These are phyloP conservation scores for Raphanus hybrid DNA, from an alignment of 441 rosid species.

Conservation along the genomic window DNA sequence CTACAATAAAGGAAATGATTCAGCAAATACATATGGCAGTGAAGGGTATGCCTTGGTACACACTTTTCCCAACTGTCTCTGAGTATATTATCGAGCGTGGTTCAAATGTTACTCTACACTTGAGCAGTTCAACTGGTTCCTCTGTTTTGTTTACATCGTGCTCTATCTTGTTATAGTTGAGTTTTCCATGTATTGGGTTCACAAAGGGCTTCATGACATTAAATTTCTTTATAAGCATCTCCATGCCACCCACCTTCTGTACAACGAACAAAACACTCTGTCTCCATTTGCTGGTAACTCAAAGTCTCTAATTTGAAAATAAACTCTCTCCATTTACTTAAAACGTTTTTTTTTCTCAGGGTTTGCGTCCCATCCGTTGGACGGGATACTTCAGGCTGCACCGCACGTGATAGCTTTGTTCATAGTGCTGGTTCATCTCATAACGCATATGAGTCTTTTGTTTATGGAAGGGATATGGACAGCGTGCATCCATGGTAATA, in stretches of 20 bases:
- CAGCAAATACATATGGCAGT: neutral
- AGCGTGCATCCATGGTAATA: neutral
- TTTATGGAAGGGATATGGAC: neutral
- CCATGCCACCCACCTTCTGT: neutral
- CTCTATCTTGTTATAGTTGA: neutral
- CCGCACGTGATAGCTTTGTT: neutral
- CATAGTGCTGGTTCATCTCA: neutral
- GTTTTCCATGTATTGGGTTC: neutral
- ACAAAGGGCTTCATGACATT: too few relatives aligned
- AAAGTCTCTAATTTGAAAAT: too few relatives aligned
- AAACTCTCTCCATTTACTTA: too few relatives aligned
- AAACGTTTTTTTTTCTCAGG: too few relatives aligned
- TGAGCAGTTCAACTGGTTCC: neutral
- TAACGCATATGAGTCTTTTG: neutral
- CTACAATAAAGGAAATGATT: neutral
- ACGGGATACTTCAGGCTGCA: too few relatives aligned
- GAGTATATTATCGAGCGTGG: constrained; percentile 1
- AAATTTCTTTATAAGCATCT: too few relatives aligned
- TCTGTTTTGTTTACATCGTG: neutral
- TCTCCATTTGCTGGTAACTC: neutral
- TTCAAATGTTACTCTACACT: neutral
- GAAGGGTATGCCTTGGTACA: neutral
- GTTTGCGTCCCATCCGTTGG: too few relatives aligned
- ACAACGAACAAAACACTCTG: neutral
- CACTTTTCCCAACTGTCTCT: neutral